A percentile compares a stretch with the other conserved stretches of the same genome.
These are phyloP conservation scores for Cyamopsis tetragonoloba DNA, from an alignment of 306 rosid species.

Conservation along the genomic window DNA sequence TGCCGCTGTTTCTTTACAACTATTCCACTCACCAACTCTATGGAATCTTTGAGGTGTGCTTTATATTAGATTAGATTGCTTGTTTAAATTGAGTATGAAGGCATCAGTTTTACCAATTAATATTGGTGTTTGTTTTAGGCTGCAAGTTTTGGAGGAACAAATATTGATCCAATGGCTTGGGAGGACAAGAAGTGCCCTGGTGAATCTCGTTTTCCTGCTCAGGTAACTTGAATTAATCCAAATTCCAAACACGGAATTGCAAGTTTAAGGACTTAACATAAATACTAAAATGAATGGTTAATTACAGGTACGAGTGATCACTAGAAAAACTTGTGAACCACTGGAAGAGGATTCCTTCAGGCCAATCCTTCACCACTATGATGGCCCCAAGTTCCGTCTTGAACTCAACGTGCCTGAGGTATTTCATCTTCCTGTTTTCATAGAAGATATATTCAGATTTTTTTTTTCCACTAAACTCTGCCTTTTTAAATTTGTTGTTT, in stretches of 20 bases:
- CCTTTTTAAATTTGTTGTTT: background rate
- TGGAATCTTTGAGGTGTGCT: constrained; percentile 86
- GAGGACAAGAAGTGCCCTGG: constrained; percentile 95
- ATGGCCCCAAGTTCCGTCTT: constrained; percentile 98
- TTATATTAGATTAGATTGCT: background rate
- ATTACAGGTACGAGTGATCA: constrained; percentile 67
- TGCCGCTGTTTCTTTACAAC: constrained; percentile 96
- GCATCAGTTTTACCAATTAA: background rate
- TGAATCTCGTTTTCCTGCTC: constrained; percentile 99
- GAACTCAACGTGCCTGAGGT: constrained; percentile 94
- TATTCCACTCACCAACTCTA: constrained; percentile 99
- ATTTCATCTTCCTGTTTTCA: background rate
- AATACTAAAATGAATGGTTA: too few relatives aligned
- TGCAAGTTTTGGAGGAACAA: constrained; percentile 91
- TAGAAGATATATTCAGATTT: background rate
- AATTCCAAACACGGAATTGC: too few relatives aligned
- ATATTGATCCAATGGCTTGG: constrained; percentile 95
- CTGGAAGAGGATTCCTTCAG: constrained; percentile 96
- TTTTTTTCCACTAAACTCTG: constrained; percentile 11
- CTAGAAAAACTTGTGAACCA: constrained; percentile 80
- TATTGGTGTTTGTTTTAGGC: constrained; percentile 53
- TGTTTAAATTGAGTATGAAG: background rate
- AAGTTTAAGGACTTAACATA: too few relatives aligned
- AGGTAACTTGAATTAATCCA: too few relatives aligned
- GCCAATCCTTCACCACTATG: constrained; percentile 98